Evolutionary conservation across 345 rosid genomes (phyloP).

Genomic region (Lepidium didymum): DNA sequence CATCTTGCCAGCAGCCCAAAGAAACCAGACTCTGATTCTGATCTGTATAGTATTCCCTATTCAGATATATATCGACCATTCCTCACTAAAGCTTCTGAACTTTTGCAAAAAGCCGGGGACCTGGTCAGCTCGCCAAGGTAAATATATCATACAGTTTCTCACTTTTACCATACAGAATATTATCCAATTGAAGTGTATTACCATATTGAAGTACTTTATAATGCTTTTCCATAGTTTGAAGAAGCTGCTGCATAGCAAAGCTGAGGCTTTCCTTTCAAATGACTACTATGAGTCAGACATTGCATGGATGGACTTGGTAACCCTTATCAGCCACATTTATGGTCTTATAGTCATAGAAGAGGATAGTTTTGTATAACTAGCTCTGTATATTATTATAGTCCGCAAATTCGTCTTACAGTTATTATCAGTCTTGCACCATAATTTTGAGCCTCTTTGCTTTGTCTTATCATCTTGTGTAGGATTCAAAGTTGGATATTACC

Average conservation of each 20-base stretch:
- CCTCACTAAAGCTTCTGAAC: constrained; percentile 58
- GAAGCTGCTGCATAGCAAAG: constrained; percentile 82
- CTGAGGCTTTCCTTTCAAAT: constrained; percentile 84
- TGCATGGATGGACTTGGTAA: constrained; percentile 98
- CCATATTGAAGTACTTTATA: constrained; percentile 7
- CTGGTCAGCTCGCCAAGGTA: constrained; percentile 68
- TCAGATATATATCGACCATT: constrained; percentile 57
- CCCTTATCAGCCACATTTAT: not conserved
- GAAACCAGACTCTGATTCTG: constrained; percentile 31
- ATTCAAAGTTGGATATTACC: constrained; percentile 84
- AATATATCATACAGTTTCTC: not conserved
- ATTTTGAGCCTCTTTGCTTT: not conserved
- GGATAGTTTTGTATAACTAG: not conserved
- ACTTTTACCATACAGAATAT: not conserved
- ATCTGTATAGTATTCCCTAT: constrained; percentile 59
- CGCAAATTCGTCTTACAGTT: not conserved
- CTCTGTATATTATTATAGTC: not conserved
- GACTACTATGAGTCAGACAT: constrained; percentile 84
- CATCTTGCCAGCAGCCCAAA: constrained; percentile 26
- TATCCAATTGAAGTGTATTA: not conserved
- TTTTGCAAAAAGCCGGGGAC: constrained; percentile 82
- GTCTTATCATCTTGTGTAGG: constrained; percentile 36
- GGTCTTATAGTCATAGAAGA: not conserved
- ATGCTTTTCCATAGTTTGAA: constrained; percentile 52
- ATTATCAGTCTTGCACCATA: not conserved